These are phyloP conservation scores for Raphidocelis subcapitata DNA, from an alignment of 139 green algal genomes.

Conservation along the genomic window DNA sequence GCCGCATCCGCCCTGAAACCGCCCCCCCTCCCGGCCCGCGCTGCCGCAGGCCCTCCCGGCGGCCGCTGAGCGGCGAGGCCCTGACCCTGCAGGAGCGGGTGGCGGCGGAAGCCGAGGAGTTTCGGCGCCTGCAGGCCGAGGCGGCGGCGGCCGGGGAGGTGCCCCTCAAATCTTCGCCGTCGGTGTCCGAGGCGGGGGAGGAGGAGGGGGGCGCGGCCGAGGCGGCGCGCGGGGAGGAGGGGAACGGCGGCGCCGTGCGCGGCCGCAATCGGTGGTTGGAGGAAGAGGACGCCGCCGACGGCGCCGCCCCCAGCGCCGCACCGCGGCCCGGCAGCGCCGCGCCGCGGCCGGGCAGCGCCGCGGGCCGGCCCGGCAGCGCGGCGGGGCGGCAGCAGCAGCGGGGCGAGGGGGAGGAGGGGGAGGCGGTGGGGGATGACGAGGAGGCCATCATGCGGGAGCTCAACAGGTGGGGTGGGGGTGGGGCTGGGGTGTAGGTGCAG, in stretches of 20 bases:
- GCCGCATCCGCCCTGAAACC: not conserved
- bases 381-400: conserved; percentile 8
- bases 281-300: not conserved
- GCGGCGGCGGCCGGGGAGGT: not conserved
- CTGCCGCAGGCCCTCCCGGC: not conserved
- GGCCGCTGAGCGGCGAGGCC: not conserved
- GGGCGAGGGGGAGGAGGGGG: not conserved
- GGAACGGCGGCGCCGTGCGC: not conserved
- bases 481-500: no score
- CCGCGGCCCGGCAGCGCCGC: no score
- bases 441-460: no score
- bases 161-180: conserved; percentile 52
- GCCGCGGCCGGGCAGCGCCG: not conserved
- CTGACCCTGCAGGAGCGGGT: conserved; percentile 29
- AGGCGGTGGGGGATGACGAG: not conserved
- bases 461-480: no score
- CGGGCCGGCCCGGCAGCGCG: not conserved
- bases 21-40: no score
- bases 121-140: conserved; percentile 31
- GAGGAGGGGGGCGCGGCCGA: conserved; percentile 4
- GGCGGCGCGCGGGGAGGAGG: not conserved
- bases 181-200: conserved; percentile 7
- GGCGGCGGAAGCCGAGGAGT: conserved; percentile 31
- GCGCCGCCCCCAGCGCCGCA: no score
- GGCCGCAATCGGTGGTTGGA: not conserved